Base-by-base conservation (phyloP, 1,284 basidiomycete species). In the Rhodotorula mucilaginosa region DNA sequence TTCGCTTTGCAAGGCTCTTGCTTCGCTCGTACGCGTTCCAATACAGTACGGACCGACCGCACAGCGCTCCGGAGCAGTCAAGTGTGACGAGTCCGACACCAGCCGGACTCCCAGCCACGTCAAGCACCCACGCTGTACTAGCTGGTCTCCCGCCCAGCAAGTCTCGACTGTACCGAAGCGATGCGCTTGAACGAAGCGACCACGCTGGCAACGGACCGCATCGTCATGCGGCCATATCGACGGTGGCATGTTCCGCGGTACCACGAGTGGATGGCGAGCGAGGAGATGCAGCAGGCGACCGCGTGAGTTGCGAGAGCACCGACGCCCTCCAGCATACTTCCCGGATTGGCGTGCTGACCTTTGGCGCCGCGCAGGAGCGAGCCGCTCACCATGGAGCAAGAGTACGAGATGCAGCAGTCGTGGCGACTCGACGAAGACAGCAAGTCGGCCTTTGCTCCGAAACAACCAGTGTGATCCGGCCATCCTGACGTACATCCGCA, bases 371-470 rank as follows among this genome's bases (percentile, higher is more conserved):
- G 18, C n/a, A 56, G 54, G 54, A 93, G 91, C 67, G 93, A 97
- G 78, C 88, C 89, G 10, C 84, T 98, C 52, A 87, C 85, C 0
- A 82, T 94, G 16, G 88, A 91, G 65, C 88, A 96, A 79, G 96
- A 97, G 79, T 89, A 90, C 74, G 89, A 90, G 29, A 97, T 98
- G 94, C 94, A 97, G 81, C 84, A 82, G 60, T 91, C 89, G 79
- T 97, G 95, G 95, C 89, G 88, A 75, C 79, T 85, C 4, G 95
- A 97, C 79, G 86, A 89, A 65, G 94, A 98, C 81, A 97, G 90
- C 89, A 68, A 72, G 87, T 81, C 16, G 26, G 46, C 58, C 31
- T 15, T 47, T 39, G 21, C 60, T 57, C 16, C 13, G 13, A 19
- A 2, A 8, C 23, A 10, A 16, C 3, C 12, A 2, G 15, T 23